Conservation (phyloP, 768 basidiomycete genomes). For the Boletellus sp. region DNA sequence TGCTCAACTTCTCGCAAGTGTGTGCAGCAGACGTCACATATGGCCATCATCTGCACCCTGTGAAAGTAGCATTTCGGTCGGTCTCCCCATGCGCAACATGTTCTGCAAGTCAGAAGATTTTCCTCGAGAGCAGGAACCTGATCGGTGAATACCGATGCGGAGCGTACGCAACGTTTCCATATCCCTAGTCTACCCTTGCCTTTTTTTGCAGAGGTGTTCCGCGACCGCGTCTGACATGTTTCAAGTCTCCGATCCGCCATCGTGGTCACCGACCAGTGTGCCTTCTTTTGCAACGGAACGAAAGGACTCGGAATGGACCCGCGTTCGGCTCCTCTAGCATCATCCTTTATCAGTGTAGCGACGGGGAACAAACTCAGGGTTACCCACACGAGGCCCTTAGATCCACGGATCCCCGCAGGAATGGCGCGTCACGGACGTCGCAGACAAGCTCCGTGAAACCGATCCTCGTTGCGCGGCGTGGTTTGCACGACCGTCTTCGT, state of each 20-base stretch:
- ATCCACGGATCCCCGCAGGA: no score
- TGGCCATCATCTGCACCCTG: conserved; percentile 45
- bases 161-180: conserved; percentile 16
- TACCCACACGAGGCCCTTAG: no score
- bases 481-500: conserved; percentile 49
- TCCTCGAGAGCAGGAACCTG: conserved; percentile 30
- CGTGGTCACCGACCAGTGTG: conserved; percentile 38
- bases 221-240: background rate
- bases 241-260: conserved; percentile 51
- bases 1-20: conserved; percentile 54
- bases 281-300: conserved; percentile 40
- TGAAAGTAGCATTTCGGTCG: no score
- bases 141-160: background rate
- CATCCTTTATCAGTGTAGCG: no score
- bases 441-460: no score
- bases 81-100: no score
- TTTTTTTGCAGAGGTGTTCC: conserved; percentile 34
- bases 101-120: no score
- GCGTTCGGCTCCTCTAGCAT: no score
- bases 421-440: no score
- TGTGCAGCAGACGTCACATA: conserved; percentile 53
- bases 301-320: no score
- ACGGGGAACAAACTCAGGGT: no score
- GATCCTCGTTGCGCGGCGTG: no score
- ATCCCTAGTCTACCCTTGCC: conserved; percentile 39